phyloP scores from a whole-genome alignment of 2,329 filamentous ascomycete genomes.

The Fulvia fulva region DNA sequence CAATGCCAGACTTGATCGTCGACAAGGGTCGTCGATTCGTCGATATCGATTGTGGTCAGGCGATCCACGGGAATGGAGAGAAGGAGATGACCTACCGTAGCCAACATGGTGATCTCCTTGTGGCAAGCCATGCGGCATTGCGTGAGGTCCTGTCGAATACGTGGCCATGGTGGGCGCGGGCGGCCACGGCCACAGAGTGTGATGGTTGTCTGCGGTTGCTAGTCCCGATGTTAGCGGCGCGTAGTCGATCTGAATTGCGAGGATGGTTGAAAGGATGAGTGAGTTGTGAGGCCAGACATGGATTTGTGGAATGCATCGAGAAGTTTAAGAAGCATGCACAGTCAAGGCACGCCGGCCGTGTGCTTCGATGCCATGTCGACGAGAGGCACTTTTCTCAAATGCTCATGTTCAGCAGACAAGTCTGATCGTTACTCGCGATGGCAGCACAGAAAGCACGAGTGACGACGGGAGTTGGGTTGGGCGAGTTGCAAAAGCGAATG shows the following conservation, averaged over 20 bases:
- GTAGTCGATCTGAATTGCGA: not conserved
- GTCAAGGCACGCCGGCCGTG: not conserved
- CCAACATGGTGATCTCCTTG: constrained; percentile 12
- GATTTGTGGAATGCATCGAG: constrained; percentile 3
- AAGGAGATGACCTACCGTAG: constrained; percentile 14
- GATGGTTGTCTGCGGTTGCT: not conserved
- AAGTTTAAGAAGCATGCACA: not conserved
- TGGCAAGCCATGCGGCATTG: constrained; percentile 14
- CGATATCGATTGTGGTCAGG: not conserved
- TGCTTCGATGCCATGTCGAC: not conserved
- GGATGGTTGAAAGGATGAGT: not conserved
- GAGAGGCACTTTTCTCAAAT: constrained; percentile 9
- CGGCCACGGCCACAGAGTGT: not conserved
- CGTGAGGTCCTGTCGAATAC: constrained; percentile 11
- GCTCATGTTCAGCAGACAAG: constrained; percentile 13
- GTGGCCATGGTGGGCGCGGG: constrained; percentile 12
- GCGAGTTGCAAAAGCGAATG: constrained; percentile 13
- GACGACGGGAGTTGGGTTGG: constrained; percentile 7
- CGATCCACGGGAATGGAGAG: not conserved
- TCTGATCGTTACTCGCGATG: constrained; percentile 15
- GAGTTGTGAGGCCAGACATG: not conserved
- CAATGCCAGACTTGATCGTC: not conserved
- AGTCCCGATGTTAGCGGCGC: constrained; percentile 5
- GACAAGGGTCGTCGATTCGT: not conserved
- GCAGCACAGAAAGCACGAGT: constrained; percentile 11